A percentile compares a stretch with the other conserved stretches of the same genome.
These are phyloP conservation scores for Primulina eburnea DNA, from an alignment of 257 asterid species.

Conservation along the genomic window DNA sequence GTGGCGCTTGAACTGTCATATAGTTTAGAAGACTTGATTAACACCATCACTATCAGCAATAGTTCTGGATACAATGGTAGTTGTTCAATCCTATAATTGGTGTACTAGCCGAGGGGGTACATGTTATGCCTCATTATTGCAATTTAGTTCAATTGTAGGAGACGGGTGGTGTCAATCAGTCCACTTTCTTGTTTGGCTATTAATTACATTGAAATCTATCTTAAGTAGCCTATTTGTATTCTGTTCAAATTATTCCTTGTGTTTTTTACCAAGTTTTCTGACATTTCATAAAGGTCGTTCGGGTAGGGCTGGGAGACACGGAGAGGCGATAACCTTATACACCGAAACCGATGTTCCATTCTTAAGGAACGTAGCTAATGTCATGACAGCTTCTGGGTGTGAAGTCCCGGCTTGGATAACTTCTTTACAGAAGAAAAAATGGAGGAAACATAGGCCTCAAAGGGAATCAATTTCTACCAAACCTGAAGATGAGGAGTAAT, in stretches of 20 bases:
- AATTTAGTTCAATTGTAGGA: no score
- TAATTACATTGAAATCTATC: neutral
- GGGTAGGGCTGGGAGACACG: constrained; percentile 92
- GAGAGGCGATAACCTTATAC: constrained; percentile 81
- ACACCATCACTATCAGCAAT: no score
- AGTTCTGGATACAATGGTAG: no score
- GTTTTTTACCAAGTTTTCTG: constrained; percentile 15
- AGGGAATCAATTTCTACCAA: constrained; percentile 60
- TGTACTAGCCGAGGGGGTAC: no score
- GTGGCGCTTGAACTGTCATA: no score
- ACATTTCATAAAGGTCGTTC: constrained; percentile 54
- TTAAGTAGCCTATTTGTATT: neutral
- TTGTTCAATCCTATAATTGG: no score
- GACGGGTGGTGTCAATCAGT: neutral
- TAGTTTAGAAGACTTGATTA: no score
- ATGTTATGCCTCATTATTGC: no score
- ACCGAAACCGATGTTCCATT: constrained; percentile 73
- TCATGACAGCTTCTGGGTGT: constrained; percentile 76
- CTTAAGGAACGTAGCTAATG: constrained; percentile 72
- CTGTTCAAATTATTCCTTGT: neutral
- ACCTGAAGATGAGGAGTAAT: constrained; percentile 32
- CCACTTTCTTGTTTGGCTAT: no score
- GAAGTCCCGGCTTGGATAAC: constrained; percentile 74
- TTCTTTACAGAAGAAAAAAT: constrained; percentile 59
- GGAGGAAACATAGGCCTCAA: constrained; percentile 88